Evolutionary conservation across 2,329 filamentous ascomycete genomes (phyloP), one percentile per base, ranked within the genome.

Genomic region (Westerdykella aurantiaca): DNA sequence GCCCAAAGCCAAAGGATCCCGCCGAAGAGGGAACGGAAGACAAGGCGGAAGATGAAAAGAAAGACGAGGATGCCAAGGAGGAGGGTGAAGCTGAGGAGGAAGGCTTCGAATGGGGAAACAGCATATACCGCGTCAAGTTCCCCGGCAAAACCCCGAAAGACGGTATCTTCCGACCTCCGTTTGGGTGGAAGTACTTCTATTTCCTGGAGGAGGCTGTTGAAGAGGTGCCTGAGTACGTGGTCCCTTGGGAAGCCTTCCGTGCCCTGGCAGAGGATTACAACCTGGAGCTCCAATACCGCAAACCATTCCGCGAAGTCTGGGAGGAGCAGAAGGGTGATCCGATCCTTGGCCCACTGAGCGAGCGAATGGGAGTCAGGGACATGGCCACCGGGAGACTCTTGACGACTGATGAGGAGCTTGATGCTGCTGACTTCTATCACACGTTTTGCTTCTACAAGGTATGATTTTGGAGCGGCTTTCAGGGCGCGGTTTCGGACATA

Each of bases 361-460:
- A 96, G 72, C 81, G 90, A n/a, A 98, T 98, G 93, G 85, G 86
- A 1, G 93, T 98, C 5, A 77, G 88, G 31, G 86, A 84, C 57
- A 77, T 86, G 29, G 78, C 79, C 16, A 78, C 80, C 9, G 80
- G 80, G 57, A 69, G 70, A 13, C 69, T 96, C 52, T 66, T 86
- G 38, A 87, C 96, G 40, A 85, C 80, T 1, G 77, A 85, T 11
- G 86, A 95, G 63, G 93, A 98, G 73, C 85, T 94, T 78, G 90
- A 97, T 67, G 93, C 93, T 6, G 57, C 58, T 60, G 75, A 74
- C 57, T 95, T 97, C 62, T 97, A 97, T 62, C 80, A 94, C 57
- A 90, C 87, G 1, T 97, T 97, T 61, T 95, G 89, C 71, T 97
- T 97, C 69, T 95, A 96, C 70, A 95, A 96, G 74, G 88, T 94